These are phyloP conservation scores for Globisporangium acanthophoron DNA, from an alignment of 352 stramenopile genomes.

Conservation along the genomic window DNA sequence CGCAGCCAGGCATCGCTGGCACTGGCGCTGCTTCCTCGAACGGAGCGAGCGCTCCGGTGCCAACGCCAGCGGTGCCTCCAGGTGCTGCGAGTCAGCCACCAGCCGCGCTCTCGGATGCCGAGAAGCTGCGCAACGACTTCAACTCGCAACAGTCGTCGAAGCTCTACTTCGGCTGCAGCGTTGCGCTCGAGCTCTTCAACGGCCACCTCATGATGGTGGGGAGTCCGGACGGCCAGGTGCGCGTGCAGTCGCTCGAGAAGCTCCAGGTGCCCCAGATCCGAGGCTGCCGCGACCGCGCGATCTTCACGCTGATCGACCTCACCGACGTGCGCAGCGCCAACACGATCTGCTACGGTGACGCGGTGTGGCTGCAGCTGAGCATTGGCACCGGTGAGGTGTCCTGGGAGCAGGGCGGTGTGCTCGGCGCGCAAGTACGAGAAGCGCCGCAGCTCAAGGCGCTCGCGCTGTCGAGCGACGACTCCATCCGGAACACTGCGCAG, in stretches of 20 bases:
- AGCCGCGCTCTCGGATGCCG: conserved; percentile 32
- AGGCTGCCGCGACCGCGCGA: conserved; percentile 43
- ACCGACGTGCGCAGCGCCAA: conserved; percentile 57
- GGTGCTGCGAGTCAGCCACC: not conserved
- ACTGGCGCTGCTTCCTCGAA: not conserved
- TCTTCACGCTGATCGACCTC: conserved; percentile 73
- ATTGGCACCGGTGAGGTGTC: conserved; percentile 53
- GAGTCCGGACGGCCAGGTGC: conserved; percentile 52
- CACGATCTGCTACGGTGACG: conserved; percentile 67
- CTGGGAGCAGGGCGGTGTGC: conserved; percentile 70
- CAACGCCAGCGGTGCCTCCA: not conserved
- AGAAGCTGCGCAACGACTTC: conserved; percentile 69
- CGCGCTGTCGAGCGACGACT: conserved; percentile 35
- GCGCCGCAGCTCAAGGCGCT: conserved; percentile 65
- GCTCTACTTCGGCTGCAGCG: conserved; percentile 63
- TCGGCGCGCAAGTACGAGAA: conserved; percentile 70
- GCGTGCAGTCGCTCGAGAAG: conserved; percentile 56
- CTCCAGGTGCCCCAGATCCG: conserved; percentile 42
- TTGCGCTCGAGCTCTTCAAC: conserved; percentile 72
- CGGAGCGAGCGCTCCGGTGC: not conserved
- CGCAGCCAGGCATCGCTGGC: not conserved
- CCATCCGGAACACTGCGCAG: conserved; percentile 44
- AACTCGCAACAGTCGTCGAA: conserved; percentile 47
- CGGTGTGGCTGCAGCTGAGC: conserved; percentile 72
- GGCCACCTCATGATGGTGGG: conserved; percentile 67